phyloP scores from a whole-genome alignment of 306 rosid genomes.

The Urtica urens region DNA sequence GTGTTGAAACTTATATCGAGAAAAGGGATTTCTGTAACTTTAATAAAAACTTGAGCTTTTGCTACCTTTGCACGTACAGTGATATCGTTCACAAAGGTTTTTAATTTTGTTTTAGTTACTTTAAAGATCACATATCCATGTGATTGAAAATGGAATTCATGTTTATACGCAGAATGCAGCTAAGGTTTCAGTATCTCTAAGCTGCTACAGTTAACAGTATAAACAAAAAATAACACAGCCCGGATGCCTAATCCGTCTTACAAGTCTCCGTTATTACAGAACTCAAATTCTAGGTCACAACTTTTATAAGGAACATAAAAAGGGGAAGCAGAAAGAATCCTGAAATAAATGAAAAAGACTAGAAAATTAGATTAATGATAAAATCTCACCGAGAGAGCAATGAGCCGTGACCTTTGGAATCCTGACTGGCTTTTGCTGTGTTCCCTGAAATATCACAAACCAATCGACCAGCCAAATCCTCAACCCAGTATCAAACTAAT shows the following conservation, averaged over 20 bases:
- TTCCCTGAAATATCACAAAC: slow-evolving; percentile 36
- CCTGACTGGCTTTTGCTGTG: slow-evolving; percentile 36
- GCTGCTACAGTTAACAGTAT: neutral
- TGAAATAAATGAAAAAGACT: neutral
- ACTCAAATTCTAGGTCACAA: no score
- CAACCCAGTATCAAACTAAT: neutral
- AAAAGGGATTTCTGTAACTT: no score
- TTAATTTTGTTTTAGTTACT: no score
- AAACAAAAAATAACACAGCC: neutral
- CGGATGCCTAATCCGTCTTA: neutral
- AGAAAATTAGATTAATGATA: neutral
- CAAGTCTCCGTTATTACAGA: neutral
- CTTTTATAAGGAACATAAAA: no score
- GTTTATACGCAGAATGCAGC: neutral
- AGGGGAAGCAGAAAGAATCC: neutral
- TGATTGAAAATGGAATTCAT: no score
- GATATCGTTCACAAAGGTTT: no score
- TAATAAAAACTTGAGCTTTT: no score
- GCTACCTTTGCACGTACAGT: no score
- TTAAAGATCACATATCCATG: no score
- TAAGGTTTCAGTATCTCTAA: neutral
- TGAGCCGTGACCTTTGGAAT: slow-evolving; percentile 28
- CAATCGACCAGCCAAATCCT: neutral
- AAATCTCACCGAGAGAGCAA: slow-evolving; percentile 36
- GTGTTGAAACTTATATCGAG: no score